Evolutionary conservation across 495 filamentous ascomycete genomes (phyloP), one percentile per base, ranked within the genome.

Genomic region (Podospora appendiculata): DNA sequence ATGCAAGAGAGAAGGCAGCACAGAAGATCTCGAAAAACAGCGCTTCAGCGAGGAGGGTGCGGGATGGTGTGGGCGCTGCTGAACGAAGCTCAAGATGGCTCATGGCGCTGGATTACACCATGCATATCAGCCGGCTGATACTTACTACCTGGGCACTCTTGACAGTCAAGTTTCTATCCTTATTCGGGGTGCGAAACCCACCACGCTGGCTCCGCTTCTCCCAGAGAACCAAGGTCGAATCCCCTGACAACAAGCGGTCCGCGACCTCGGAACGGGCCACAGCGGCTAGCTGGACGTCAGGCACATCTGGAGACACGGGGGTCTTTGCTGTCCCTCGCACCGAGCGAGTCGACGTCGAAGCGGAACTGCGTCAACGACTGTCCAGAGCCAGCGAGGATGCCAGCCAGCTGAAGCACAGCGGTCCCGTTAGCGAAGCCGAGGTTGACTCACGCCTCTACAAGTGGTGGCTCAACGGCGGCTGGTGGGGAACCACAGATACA

Each of bases 381-480:
- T 14, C 10, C 8, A n/a, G 32, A 32, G 11, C 32, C 32, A 8
- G 8, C 4, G 38, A 19, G 17, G 38, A 18, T 14, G 19, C 16
- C 6, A 18, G 18, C 13, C 3, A 8, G 13, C 13, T 1, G 9
- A 38, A 13, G 8, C 36, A 56, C 46, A 51, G 58, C 33, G 51
- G 38, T 7, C 16, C 25, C 58, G 52, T 64, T 32, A 70, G 82
- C 43, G 89, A 92, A 47, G 71, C 76, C n/a, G 79, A 81, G 42
- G 68, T 96, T 6, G 85, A 88, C 54, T 75, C 80, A 1, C 83
- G 76, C 42, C 69, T 95, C 4, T 96, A 96, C 66, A 69, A 68
- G 11, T 91, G 89, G 80, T 96, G 88, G 84, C 81, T 82, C 38
- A 63, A 70, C 17, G 88, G 85, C 16, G 89, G 87, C 32, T 89